Conservation (phyloP, 2,329 filamentous ascomycete genomes). For the Grosmannia serpens region DNA sequence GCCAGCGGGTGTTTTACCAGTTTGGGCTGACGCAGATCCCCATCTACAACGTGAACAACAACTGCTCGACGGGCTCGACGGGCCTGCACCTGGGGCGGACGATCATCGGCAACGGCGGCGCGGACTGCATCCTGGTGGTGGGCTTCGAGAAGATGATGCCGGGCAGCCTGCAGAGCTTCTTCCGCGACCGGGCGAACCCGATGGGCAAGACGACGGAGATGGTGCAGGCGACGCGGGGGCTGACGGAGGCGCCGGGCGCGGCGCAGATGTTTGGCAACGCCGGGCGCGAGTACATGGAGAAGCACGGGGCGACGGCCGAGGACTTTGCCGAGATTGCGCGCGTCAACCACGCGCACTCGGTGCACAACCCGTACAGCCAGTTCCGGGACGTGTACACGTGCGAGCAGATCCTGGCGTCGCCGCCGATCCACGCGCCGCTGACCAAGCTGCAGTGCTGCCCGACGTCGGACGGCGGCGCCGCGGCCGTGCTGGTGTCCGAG, state of each 20-base stretch:
- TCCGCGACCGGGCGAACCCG: constrained; percentile 75
- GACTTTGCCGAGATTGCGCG: constrained; percentile 94
- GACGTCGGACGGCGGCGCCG: constrained; percentile 84
- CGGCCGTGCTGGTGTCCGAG: constrained; percentile 80
- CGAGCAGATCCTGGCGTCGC: constrained; percentile 64
- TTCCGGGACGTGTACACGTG: constrained; percentile 86
- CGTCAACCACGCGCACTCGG: constrained; percentile 85
- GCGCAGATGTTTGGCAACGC: constrained; percentile 96
- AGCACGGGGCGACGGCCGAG: constrained; percentile 68
- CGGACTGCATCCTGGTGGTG: constrained; percentile 81
- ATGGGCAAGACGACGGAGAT: constrained; percentile 60
- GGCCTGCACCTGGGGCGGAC: constrained; percentile 76
- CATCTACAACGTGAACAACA: constrained; percentile 98
- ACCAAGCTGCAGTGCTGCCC: constrained; percentile 99
- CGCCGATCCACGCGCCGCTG: constrained; percentile 73
- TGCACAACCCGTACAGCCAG: constrained; percentile 93
- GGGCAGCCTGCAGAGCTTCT: constrained; percentile 73
- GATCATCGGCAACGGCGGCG: constrained; percentile 66
- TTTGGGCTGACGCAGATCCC: constrained; percentile 96
- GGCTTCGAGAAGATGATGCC: constrained; percentile 98
- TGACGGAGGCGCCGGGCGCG: constrained; percentile 72
- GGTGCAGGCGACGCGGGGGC: constrained; percentile 71
- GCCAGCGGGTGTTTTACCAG: constrained; percentile 96
- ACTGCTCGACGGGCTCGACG: constrained; percentile 92
- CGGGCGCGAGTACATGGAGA: constrained; percentile 88